Conservation (phyloP, 495 filamentous ascomycete species). For the Polyplosphaeria fusca region DNA sequence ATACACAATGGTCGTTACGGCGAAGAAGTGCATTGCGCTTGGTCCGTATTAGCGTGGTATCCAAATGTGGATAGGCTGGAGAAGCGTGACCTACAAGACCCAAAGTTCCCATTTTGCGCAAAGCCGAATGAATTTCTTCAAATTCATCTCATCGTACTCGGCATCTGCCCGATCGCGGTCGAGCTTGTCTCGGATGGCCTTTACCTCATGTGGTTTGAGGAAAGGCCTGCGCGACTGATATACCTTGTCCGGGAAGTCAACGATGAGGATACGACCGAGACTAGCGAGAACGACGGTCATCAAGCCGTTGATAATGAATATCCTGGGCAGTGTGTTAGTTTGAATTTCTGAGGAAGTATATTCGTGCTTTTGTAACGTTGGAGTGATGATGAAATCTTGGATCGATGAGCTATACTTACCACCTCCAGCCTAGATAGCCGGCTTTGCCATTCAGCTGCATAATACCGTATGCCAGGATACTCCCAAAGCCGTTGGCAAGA, state of each 20-base stretch:
- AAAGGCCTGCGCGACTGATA: constrained; percentile 29
- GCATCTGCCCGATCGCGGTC: constrained; percentile 39
- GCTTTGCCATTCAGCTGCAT: constrained; percentile 27
- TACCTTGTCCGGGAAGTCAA: constrained; percentile 31
- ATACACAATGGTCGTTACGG: constrained; percentile 44
- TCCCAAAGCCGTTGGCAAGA: constrained; percentile 56
- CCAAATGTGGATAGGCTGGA: not conserved
- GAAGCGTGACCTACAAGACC: not conserved
- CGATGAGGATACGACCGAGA: constrained; percentile 36
- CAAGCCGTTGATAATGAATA: constrained; percentile 60
- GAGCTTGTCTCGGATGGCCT: constrained; percentile 38
- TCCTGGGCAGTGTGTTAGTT: constrained; percentile 32
- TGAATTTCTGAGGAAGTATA: too few species aligned
- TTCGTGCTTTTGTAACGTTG: too few species aligned
- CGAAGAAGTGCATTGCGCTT: constrained; percentile 45
- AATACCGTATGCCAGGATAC: constrained; percentile 59
- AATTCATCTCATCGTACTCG: constrained; percentile 33
- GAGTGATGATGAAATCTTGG: too few species aligned
- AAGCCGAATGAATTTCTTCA: constrained; percentile 33
- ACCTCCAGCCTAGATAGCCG: constrained; percentile 55
- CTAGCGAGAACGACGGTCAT: constrained; percentile 42
- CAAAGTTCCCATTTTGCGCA: not conserved
- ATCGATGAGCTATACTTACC: too few species aligned
- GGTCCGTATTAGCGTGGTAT: not conserved
- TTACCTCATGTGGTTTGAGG: constrained; percentile 35